These are phyloP conservation scores for Hysterangium stoloniferum DNA, from an alignment of 768 basidiomycete genomes.

Conservation along the genomic window DNA sequence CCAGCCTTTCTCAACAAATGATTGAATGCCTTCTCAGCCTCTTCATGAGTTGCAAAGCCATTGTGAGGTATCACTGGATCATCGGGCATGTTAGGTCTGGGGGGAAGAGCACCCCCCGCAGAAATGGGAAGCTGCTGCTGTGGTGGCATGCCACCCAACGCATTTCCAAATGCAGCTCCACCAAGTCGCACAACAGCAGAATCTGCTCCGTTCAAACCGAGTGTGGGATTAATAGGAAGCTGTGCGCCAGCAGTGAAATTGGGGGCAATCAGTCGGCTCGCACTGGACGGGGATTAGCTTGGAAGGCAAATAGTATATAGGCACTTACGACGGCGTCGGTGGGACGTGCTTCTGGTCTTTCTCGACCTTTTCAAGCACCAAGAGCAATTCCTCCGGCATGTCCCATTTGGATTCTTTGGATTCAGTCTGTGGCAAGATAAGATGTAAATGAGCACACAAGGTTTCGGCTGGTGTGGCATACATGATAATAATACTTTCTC, in stretches of 20 bases:
- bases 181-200: conserved; percentile 25
- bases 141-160: conserved; percentile 43
- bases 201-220: conserved; percentile 34
- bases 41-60: conserved; percentile 77
- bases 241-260: conserved; percentile 20
- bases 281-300: conserved; percentile 25
- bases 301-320: conserved; percentile 18
- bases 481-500: conserved; percentile 87
- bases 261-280: conserved; percentile 19
- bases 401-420: conserved; percentile 97
- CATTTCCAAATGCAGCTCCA: neutral
- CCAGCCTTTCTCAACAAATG: conserved; percentile 84
- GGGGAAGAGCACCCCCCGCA: conserved; percentile 53
- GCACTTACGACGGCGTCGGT: conserved; percentile 28
- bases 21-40: conserved; percentile 92
- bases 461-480: conserved; percentile 25
- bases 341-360: conserved; percentile 48
- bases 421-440: conserved; percentile 46
- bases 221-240: conserved; percentile 30
- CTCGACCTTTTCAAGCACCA: conserved; percentile 80
- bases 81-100: conserved; percentile 73
- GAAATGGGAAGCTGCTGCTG: conserved; percentile 54
- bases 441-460: neutral
- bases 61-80: conserved; percentile 87
- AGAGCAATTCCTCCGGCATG: conserved; percentile 85